Evolutionary conservation across 2,329 filamentous ascomycete species (phyloP), one percentile per base, ranked within the genome.

Genomic region (Fusarium tuaranense): DNA sequence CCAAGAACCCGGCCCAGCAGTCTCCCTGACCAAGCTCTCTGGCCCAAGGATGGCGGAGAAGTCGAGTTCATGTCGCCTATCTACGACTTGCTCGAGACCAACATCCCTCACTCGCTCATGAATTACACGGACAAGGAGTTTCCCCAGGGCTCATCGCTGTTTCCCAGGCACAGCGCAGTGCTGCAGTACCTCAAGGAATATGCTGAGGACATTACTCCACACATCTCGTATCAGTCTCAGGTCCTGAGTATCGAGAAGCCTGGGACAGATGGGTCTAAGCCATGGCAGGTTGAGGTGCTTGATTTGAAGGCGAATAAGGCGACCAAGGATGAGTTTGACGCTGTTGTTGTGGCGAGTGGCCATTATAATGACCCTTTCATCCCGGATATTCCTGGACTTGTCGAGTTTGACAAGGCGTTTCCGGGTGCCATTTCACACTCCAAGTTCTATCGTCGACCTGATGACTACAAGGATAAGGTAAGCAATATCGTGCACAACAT

Each of bases 71-170:
- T 92, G n/a, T 93, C 92, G 4, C 92, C 93, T 0, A 85, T 95
- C 55, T 95, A 95, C 79, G 89, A 93, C 62, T 83, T 86, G 14
- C 84, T 95, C 3, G 92, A 95, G 79, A 94, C 93, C 2, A 96
- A 96, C 80, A 93, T 95, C 39, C 93, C 93, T 0, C 88, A 92
- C 67, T 85, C 86, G 1, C 81, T 95, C 36, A 95, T 96, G 93
- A 86, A 87, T 13, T 95, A 90, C 78, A 90, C 89, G 0, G 92
- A 94, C 69, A 84, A 87, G 4, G 79, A 86, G 1, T 94, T 93
- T 77, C 86, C 88, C 0, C 73, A 85, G 8, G 86, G 89, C 10
- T 85, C 87, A 10, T 88, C 92, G 65, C 84, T 95, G 1, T 95
- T 95, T 71, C 94, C 94, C 0, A 86, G 84, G 12, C 92, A 94